A percentile compares a stretch with the other conserved stretches of the same genome.
These are phyloP conservation scores for Brassica hybrid DNA, from an alignment of 441 rosid species.

Conservation along the genomic window DNA sequence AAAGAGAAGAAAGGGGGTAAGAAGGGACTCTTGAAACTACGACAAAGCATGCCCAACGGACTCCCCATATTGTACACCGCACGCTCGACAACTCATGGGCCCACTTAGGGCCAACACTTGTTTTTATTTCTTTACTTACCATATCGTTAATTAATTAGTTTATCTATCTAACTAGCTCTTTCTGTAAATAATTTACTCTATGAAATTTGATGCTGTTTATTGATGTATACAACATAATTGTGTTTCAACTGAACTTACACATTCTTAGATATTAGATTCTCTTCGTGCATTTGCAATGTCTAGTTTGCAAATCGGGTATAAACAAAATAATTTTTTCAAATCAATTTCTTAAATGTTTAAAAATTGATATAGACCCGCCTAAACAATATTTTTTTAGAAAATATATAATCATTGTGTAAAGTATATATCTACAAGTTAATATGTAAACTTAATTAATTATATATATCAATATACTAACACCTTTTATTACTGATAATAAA, in stretches of 20 bases:
- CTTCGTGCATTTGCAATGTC: neutral
- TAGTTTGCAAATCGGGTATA: neutral
- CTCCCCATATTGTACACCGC: conserved; percentile 42
- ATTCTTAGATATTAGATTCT: neutral
- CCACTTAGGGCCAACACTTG: conserved; percentile 43
- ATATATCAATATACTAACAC: neutral
- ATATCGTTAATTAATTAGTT: neutral
- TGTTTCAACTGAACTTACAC: neutral
- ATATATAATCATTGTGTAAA: neutral
- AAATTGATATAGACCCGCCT: too few relatives aligned
- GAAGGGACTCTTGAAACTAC: conserved; percentile 37
- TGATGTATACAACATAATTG: neutral
- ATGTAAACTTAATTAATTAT: neutral
- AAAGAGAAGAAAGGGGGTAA: conserved; percentile 23
- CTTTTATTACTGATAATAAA: neutral
- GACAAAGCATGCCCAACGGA: conserved; percentile 50
- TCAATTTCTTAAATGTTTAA: too few relatives aligned
- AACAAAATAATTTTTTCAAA: too few relatives aligned
- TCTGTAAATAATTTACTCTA: neutral
- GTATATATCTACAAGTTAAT: neutral
- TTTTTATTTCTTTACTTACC: neutral
- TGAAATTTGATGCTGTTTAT: neutral
- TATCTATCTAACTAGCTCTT: neutral
- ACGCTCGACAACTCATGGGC: conserved; percentile 43
- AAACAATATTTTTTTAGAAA: too few relatives aligned